A percentile compares a stretch with the other conserved stretches of the same genome.
Conservation (phyloP, 805 yeast species). For the Tetrapisispora nanseiensis region DNA sequence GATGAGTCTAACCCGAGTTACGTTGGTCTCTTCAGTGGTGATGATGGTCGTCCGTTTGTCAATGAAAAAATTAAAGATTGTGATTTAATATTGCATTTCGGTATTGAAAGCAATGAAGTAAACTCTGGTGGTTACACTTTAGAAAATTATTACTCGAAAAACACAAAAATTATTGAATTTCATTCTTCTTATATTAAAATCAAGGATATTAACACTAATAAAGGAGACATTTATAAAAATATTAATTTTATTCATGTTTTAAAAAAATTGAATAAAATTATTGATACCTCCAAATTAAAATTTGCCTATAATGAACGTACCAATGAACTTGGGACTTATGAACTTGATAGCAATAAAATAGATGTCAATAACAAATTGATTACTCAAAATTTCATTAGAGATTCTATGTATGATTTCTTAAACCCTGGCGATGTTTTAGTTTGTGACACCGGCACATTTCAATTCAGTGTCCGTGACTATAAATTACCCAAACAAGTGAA, state of each 20-base stretch:
- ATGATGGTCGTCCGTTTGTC: constrained; percentile 41
- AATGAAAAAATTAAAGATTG: constrained; percentile 40
- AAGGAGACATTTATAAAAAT: constrained; percentile 25
- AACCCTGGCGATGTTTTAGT: constrained; percentile 52
- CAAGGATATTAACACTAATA: constrained; percentile 14
- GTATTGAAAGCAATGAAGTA: constrained; percentile 56
- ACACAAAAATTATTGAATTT: constrained; percentile 36
- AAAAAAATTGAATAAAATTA: constrained; percentile 29
- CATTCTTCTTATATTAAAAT: constrained; percentile 47
- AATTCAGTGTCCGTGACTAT: constrained; percentile 65
- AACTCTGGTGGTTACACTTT: constrained; percentile 59
- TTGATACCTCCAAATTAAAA: constrained; percentile 29
- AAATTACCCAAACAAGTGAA: constrained; percentile 45
- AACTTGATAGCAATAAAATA: too few relatives aligned
- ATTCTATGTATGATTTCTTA: neutral
- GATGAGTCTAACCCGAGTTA: constrained; percentile 60
- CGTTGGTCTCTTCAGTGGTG: constrained; percentile 67
- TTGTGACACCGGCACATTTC: constrained; percentile 75
- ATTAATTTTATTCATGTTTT: constrained; percentile 42
- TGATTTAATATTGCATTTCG: constrained; percentile 65
- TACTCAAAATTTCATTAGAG: neutral
- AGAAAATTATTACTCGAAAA: constrained; percentile 30
- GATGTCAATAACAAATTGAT: neutral
- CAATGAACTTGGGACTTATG: too few relatives aligned
- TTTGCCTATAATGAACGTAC: too few relatives aligned